phyloP scores from a whole-genome alignment of 2,329 filamentous ascomycete genomes.

The Meredithiella fracta region DNA sequence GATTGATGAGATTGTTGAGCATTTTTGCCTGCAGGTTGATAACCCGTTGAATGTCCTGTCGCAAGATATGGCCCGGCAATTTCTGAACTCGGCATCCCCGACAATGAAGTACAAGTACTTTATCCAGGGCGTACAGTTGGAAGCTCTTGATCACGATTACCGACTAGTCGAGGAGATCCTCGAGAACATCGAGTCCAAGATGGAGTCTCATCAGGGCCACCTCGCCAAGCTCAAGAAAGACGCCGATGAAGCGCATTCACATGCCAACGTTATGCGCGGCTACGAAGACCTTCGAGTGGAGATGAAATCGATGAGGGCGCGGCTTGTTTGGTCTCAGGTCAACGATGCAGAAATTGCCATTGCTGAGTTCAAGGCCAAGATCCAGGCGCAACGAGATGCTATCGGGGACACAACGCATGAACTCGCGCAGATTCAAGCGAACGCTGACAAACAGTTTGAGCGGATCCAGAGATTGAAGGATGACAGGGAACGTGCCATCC shows the following conservation, averaged over 20 bases:
- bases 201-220: conserved; percentile 44
- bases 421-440: neutral
- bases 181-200: conserved; percentile 51
- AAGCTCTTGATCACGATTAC: conserved; percentile 85
- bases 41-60: conserved; percentile 93
- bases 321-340: conserved; percentile 80
- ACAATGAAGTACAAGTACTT: conserved; percentile 93
- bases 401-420: neutral
- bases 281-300: conserved; percentile 48
- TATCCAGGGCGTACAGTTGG: conserved; percentile 80
- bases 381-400: neutral
- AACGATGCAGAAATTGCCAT: conserved; percentile 48
- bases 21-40: conserved; percentile 83
- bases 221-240: conserved; percentile 42
- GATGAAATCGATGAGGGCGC: conserved; percentile 40
- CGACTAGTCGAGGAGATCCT: conserved; percentile 63
- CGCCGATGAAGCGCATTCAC: conserved; percentile 44
- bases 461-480: conserved; percentile 17
- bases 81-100: conserved; percentile 70
- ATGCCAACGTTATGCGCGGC: conserved; percentile 48
- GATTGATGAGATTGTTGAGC: conserved; percentile 84
- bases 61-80: conserved; percentile 87
- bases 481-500: conserved; percentile 18
- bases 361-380: conserved; percentile 20
- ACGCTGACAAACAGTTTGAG: conserved; percentile 2